Percentiles rank a stretch among this genome's conserved stretches.
Conservation (phyloP, 371 early-diverging fungal genomes). For the Mucor racemosus region DNA sequence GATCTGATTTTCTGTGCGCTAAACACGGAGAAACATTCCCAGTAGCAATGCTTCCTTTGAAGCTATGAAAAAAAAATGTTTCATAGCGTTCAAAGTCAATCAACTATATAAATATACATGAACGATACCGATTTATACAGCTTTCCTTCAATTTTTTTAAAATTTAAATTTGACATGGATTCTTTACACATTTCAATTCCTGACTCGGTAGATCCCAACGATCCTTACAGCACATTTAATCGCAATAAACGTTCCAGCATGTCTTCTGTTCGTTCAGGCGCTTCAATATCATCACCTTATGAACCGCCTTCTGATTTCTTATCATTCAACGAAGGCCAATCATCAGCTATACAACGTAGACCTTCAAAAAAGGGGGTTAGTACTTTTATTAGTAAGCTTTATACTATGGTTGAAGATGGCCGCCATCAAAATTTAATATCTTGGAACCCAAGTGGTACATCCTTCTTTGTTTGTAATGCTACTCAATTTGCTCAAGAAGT, state of each 20-base stretch:
- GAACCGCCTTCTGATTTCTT: constrained; percentile 17
- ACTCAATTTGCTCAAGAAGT: constrained; percentile 82
- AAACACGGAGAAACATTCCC: constrained; percentile 13
- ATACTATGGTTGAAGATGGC: constrained; percentile 73
- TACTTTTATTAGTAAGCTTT: constrained; percentile 27
- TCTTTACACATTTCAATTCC: constrained; percentile 17
- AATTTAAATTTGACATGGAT: neutral
- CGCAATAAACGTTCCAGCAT: constrained; percentile 17
- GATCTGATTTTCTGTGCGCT: no score
- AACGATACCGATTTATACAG: neutral
- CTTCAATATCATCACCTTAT: constrained; percentile 14
- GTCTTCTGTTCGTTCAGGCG: constrained; percentile 18
- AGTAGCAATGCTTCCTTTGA: constrained; percentile 1
- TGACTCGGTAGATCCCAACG: constrained; percentile 10
- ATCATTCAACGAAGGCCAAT: constrained; percentile 14
- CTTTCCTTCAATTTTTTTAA: neutral
- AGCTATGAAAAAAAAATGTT: neutral
- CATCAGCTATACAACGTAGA: constrained; percentile 1
- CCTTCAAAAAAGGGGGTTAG: constrained; percentile 27
- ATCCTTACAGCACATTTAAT: constrained; percentile 14
- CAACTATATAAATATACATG: neutral
- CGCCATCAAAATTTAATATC: constrained; percentile 74
- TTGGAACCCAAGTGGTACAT: constrained; percentile 82
- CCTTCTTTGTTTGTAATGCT: constrained; percentile 88
- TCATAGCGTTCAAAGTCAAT: neutral